Percentiles rank a stretch among this genome's conserved stretches.
These are phyloP conservation scores for Arthrobotrys musiformis DNA, from an alignment of 2,329 filamentous ascomycete genomes.

Conservation along the genomic window DNA sequence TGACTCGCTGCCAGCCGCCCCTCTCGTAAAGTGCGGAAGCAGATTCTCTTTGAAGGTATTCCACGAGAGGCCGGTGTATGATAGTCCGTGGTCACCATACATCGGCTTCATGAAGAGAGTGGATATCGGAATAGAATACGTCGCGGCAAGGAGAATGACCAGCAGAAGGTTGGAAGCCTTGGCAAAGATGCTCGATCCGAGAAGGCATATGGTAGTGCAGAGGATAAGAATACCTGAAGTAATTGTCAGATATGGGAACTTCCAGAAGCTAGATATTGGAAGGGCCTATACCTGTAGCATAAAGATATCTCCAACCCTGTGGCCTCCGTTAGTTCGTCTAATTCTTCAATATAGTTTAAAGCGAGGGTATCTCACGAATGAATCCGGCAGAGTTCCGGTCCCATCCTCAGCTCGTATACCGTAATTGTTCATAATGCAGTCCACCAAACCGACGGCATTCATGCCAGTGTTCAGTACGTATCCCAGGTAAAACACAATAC, in stretches of 20 bases:
- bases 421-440: slow-evolving; percentile 82
- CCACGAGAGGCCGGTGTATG: slow-evolving; percentile 81
- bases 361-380: slow-evolving; percentile 56
- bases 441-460: slow-evolving; percentile 86
- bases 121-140: slow-evolving; percentile 85
- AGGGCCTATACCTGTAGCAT: slow-evolving; percentile 68
- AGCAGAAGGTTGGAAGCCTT: slow-evolving; percentile 82
- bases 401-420: slow-evolving; percentile 70
- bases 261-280: not conserved
- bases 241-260: not conserved
- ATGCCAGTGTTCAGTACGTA: slow-evolving; percentile 86
- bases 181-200: slow-evolving; percentile 82
- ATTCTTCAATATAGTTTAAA: not conserved
- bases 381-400: slow-evolving; percentile 71
- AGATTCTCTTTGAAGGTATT: slow-evolving; percentile 79
- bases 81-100: slow-evolving; percentile 70
- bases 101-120: slow-evolving; percentile 76
- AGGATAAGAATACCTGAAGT: slow-evolving; percentile 70
- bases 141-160: slow-evolving; percentile 75
- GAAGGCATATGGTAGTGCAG: slow-evolving; percentile 79
- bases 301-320: slow-evolving; percentile 80
- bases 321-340: slow-evolving; percentile 61
- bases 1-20: slow-evolving; percentile 72
- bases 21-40: slow-evolving; percentile 73
- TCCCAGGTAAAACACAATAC: slow-evolving; percentile 89